Conservation (phyloP, 2,329 filamentous ascomycete species). For the Canariomyces notabilis region DNA sequence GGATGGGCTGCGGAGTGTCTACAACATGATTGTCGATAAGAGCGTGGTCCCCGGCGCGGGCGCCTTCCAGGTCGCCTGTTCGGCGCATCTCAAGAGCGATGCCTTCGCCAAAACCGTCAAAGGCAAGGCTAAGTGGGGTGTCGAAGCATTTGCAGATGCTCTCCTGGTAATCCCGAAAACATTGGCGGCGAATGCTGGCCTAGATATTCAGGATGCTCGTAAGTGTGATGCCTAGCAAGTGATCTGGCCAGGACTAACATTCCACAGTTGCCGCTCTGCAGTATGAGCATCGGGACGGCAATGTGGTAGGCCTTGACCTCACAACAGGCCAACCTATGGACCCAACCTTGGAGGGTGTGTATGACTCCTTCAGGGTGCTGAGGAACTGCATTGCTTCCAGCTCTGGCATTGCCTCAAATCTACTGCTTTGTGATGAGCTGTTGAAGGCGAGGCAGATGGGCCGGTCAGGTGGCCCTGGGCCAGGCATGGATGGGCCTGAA, state of each 20-base stretch:
- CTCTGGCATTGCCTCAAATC: slow-evolving; percentile 89
- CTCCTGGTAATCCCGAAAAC: slow-evolving; percentile 96
- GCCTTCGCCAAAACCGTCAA: slow-evolving; percentile 86
- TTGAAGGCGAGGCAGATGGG: slow-evolving; percentile 97
- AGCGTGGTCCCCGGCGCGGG: slow-evolving; percentile 92
- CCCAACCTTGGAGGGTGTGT: slow-evolving; percentile 85
- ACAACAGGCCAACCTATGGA: slow-evolving; percentile 91
- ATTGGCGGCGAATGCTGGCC: slow-evolving; percentile 88
- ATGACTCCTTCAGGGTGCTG: slow-evolving; percentile 91
- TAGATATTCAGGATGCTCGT: slow-evolving; percentile 94
- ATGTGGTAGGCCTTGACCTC: slow-evolving; percentile 80
- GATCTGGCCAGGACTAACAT: not conserved
- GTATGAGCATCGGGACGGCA: slow-evolving; percentile 79
- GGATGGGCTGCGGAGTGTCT: slow-evolving; percentile 90
- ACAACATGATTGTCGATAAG: slow-evolving; percentile 99
- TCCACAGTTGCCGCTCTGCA: slow-evolving; percentile 72
- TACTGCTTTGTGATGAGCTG: slow-evolving; percentile 93
- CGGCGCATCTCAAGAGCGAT: slow-evolving; percentile 80
- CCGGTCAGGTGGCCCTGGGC: slow-evolving; percentile 55
- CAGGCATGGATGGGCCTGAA: slow-evolving; percentile 59
- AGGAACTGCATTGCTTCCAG: slow-evolving; percentile 91
- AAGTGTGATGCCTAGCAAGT: slow-evolving; percentile 40
- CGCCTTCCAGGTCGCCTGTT: slow-evolving; percentile 92
- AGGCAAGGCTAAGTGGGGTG: slow-evolving; percentile 96
- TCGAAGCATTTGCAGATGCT: slow-evolving; percentile 90